phyloP scores from a whole-genome alignment of 2,329 filamentous ascomycete species.

The Microdochium paspali region DNA sequence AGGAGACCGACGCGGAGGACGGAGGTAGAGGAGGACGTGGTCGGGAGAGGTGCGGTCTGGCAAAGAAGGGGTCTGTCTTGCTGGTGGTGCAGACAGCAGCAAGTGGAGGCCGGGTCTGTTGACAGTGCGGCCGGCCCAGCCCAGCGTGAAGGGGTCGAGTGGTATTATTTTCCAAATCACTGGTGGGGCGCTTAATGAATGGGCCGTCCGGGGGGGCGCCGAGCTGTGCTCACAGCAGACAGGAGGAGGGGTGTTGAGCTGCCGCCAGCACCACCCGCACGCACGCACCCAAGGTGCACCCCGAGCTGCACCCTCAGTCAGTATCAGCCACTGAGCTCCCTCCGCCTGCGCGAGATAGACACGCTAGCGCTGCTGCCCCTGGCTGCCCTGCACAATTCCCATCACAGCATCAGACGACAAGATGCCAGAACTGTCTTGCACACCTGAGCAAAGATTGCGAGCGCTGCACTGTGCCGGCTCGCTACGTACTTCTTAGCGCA shows the following conservation, averaged over 20 bases:
- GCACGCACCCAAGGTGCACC: too few relatives aligned
- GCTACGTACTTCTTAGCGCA: too few relatives aligned
- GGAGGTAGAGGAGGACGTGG: slow-evolving; percentile 7
- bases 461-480: too few relatives aligned
- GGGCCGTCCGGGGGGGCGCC: neutral
- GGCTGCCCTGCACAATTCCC: neutral
- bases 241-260: neutral
- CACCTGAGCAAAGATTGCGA: too few relatives aligned
- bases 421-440: too few relatives aligned
- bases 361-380: neutral
- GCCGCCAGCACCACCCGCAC: neutral
- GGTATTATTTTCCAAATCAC: slow-evolving; percentile 1
- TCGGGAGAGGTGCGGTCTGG: neutral
- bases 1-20: slow-evolving; percentile 14
- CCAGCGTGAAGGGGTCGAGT: neutral
- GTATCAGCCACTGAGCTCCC: neutral
- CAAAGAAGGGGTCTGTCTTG: slow-evolving; percentile 2
- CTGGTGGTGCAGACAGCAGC: too few relatives aligned
- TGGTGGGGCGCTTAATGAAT: neutral
- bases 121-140: neutral
- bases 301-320: too few relatives aligned
- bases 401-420: too few relatives aligned
- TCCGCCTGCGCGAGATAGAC: neutral
- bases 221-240: neutral
- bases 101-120: too few relatives aligned